Base-by-base conservation (phyloP, 129 eudicot genomes). In the Lactuca sativa region DNA sequence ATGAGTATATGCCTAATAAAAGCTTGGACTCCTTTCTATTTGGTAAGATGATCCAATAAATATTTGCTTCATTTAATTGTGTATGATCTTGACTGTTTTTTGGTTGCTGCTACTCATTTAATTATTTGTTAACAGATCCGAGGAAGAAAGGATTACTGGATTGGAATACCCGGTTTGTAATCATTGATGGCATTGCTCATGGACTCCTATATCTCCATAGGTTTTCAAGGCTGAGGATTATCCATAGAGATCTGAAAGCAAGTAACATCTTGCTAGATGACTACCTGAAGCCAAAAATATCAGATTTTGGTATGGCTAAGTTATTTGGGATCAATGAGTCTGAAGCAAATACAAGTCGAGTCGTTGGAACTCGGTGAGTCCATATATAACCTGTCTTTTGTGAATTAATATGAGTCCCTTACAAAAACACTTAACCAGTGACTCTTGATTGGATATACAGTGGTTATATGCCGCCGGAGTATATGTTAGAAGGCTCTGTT, bases 391-490 rank as follows among this genome's bases (percentile, higher is more conserved):
- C 40, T 52, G 4, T 54, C 3, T 33, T 61, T 7, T 36, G 17
- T 33, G 3, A 37, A 53, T n/a, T n/a, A n/a, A n/a, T 5, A 18
- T 4, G 43, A 36, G 5, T 16, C 25, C 56, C 53, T n/a, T 30
- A 66, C 3, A 2, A 32, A 8, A 67, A 16, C 32, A 34, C 52
- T 11, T 16, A 53, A 52, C 16, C 18, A 3, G 40, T 56, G 44
- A 74, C 11, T 25, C 51, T 56, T 65, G 59, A 15, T 55, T 30
- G 16, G 31, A 25, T 25, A 55, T 65, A 9, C 60, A 65, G 78
- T 65, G 78, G 72, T 18, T 74, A 74, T 56, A 70, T 70, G 81
- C 48, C 77, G 30, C 82, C 77, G 12, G 82, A 78, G 64, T 78
- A 78, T 71, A 54, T 66, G 30, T 64, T 66, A 11, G 66, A 78